Evolutionary conservation across 441 rosid species (phyloP).

Genomic region (Populus trichocarpa): DNA sequence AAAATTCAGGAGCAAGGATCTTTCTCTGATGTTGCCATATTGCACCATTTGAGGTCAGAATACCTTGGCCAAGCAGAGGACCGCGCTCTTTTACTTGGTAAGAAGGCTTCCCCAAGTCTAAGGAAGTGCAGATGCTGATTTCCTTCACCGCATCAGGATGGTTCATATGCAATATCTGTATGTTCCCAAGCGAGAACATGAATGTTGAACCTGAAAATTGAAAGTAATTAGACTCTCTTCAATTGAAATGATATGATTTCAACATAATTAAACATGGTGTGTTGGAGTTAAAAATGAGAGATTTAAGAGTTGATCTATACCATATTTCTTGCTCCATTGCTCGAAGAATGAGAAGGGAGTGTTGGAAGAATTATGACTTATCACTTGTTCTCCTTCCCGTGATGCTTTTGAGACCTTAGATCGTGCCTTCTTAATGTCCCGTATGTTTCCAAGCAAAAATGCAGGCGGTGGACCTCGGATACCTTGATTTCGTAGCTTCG

Average conservation of each 20-base stretch:
- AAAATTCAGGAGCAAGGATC: constrained; percentile 48
- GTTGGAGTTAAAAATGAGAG: not conserved
- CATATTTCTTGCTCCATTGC: constrained; percentile 43
- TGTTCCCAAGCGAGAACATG: constrained; percentile 38
- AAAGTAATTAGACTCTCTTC: not conserved
- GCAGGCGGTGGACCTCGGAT: constrained; percentile 36
- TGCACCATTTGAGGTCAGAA: constrained; percentile 47
- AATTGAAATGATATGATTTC: too few species aligned
- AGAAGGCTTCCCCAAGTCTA: constrained; percentile 50
- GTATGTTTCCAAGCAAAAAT: constrained; percentile 37
- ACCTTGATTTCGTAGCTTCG: constrained; percentile 34
- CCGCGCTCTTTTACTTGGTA: constrained; percentile 42
- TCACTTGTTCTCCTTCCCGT: not conserved
- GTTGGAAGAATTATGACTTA: constrained; percentile 31
- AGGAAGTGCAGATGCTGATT: constrained; percentile 37
- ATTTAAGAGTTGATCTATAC: constrained; percentile 13
- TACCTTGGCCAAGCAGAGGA: constrained; percentile 48
- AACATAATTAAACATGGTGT: too few species aligned
- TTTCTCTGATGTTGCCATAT: constrained; percentile 45
- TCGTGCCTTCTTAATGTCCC: constrained; percentile 31
- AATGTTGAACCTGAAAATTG: constrained; percentile 29
- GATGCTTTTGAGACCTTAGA: not conserved
- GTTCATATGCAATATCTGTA: constrained; percentile 32
- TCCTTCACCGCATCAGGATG: constrained; percentile 38
- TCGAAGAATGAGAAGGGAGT: constrained; percentile 36